Evolutionary conservation across 2,329 filamentous ascomycete species (phyloP), one percentile per base, ranked within the genome.

Genomic region (Diaporthe amygdali): DNA sequence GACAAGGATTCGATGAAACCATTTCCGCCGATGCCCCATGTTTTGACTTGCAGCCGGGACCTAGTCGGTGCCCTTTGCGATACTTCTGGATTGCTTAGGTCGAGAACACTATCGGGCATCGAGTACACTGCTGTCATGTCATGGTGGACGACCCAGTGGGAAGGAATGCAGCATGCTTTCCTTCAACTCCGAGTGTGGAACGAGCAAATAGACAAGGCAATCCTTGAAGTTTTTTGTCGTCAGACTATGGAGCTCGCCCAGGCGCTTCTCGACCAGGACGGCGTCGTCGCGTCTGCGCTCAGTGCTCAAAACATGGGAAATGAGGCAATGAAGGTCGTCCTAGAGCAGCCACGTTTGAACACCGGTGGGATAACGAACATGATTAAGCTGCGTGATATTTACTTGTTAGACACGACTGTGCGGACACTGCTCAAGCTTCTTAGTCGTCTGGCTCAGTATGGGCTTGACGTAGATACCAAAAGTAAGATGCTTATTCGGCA

Each of bases 161-260:
- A 89, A 70, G 91, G 91, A 55, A 86, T 98, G 52, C 92, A 92
- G 51, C 91, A 92, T 69, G 93, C 96, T 20, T 98, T 98, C 77
- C 86, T 90, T 51, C 91, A 92, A 72, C 97, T 95, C 3, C 95
- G 97, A 78, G 84, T 85, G 14, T 99, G 96, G 96, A 94, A 94
- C 74, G 84, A 89, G 17, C 88, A 88, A 5, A 90, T 94, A 71
- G 92, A 96, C 64, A 96, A 94, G 78, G 82, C 86, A 25, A 86
- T 90, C 68, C 95, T 99, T 94, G 92, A 95, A 76, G 92, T 97
- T 70, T 98, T 98, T 77, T 98, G 95, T 78, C 92, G 96, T 75
- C 94, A 97, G 78, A 93, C 94, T 17, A 99, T 99, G 90, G 94
- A 98, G 76, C 93, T 97, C 78, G 95, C 96, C 0, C 94, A 97